Percentiles rank a stretch among this genome's conserved stretches.
phyloP scores from a whole-genome alignment of 1,284 basidiomycete species.

The Trichosporon sp. region DNA sequence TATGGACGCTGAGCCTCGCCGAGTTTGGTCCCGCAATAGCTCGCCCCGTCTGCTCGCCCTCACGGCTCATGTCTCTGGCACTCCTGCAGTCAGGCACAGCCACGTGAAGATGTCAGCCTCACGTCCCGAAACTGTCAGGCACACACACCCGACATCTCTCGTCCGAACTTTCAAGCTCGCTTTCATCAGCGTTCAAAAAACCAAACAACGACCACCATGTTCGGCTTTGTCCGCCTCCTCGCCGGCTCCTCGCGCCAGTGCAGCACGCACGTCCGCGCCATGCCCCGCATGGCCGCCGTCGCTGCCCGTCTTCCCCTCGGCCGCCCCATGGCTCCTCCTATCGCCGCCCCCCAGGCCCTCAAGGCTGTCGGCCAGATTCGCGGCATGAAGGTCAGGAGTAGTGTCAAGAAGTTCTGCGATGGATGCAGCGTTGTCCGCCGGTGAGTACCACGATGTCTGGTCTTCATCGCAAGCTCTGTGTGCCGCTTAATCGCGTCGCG shows the following conservation, averaged over 20 bases:
- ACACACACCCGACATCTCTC: neutral
- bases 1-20: neutral
- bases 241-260: conserved; percentile 19
- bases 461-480: too few relatives aligned
- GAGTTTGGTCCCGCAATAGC: neutral
- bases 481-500: too few relatives aligned
- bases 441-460: too few relatives aligned
- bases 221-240: conserved; percentile 11
- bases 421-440: conserved; percentile 75
- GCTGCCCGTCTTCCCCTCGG: conserved; percentile 10
- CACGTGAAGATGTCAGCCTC: neutral
- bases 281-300: conserved; percentile 6
- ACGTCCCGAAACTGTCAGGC: neutral
- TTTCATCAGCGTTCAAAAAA: neutral
- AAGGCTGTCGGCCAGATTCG: conserved; percentile 47
- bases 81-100: neutral
- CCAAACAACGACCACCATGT: conserved; percentile 6
- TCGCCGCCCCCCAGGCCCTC: conserved; percentile 17
- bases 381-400: conserved; percentile 95
- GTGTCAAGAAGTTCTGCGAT: conserved; percentile 88
- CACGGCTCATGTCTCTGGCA: neutral
- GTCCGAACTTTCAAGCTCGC: neutral
- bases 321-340: neutral
- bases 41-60: neutral
- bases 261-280: conserved; percentile 13